Evolutionary conservation across 306 rosid species (phyloP), one percentile per base, ranked within the genome.

Genomic region (Medicago lupulina): DNA sequence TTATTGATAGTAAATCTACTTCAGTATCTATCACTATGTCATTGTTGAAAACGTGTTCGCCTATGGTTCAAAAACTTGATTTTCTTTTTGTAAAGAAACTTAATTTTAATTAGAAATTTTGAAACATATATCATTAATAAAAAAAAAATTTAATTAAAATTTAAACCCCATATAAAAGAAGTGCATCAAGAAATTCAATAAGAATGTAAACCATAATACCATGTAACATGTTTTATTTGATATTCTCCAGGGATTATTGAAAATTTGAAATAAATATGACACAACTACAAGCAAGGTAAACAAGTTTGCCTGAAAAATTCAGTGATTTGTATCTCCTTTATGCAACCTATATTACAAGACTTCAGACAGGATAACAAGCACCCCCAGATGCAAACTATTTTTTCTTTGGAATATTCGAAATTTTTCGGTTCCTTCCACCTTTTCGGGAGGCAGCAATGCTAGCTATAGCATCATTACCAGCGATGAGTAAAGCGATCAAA

Each of bases 371-470:
- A 77, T 47, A 68, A 62, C 71, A 43, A 55, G 51, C 4, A n/a
- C n/a, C n/a, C n/a, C n/a, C n/a, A n/a, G n/a, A n/a, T 13, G n/a
- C n/a, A n/a, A n/a, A 25, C 23, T 9, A 3, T n/a, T n/a, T n/a
- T n/a, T 25, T 12, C 36, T 31, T 31, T 31, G 36, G 36, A 31
- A 23, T n/a, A 47, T 47, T 62, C 69, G 40, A 81, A 47, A 57
- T 60, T 19, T 10, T 1, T 47, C 93, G 92, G 74, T 82, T 82
- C 86, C 87, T 86, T 51, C 83, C 74, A 81, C 89, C 91, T 88
- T 86, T 89, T 77, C 97, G 82, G 1, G 89, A 80, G 72, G 67
- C 77, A 13, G 80, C 86, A 63, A 95, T 86, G 59, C 76, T 76
- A 70, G 86, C 49, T 38, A 85, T 84, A 64, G 90, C 65, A 18